Evolutionary conservation across 176 grass and related monocot genomes (phyloP).

Genomic region (Aegilops umbellulata): DNA sequence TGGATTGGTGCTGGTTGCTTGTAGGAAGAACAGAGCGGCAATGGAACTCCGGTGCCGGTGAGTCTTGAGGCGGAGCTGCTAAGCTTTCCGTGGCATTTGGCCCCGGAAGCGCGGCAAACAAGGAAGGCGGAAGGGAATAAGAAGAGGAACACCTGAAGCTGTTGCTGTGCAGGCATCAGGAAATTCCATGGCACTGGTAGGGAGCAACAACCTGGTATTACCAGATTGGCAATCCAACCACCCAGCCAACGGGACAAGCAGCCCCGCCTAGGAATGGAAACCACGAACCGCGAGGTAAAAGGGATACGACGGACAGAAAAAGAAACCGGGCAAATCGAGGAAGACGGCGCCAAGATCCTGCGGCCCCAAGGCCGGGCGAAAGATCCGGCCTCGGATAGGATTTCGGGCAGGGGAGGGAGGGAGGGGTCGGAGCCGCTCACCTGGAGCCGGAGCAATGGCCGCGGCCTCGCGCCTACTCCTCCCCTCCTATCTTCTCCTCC

Average conservation of each 20-base stretch:
- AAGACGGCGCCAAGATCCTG: conserved; percentile 22
- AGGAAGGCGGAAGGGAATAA: not conserved
- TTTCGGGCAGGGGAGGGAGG: not conserved
- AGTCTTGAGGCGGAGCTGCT: not conserved
- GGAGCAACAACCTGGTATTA: not conserved
- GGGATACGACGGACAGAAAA: not conserved
- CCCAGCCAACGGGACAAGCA: not conserved
- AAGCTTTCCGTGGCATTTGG: conserved; percentile 6
- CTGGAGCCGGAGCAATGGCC: conserved; percentile 36
- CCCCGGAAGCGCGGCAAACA: not conserved
- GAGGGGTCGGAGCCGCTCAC: conserved; percentile 14
- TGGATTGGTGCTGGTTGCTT: not conserved
- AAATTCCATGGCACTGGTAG: not conserved
- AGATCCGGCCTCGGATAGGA: conserved; percentile 17
- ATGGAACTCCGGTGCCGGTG: not conserved
- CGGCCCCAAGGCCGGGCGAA: not conserved
- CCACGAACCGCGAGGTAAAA: not conserved
- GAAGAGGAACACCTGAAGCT: conserved; percentile 6
- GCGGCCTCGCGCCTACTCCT: not conserved
- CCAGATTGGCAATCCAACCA: not conserved
- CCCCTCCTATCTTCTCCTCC: not conserved
- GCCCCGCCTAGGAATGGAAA: conserved; percentile 17
- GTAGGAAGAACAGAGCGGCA: not conserved
- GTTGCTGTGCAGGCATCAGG: conserved; percentile 2
- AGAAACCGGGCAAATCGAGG: not conserved